phyloP scores from a whole-genome alignment of 306 rosid species.

The Rosa multiflora region DNA sequence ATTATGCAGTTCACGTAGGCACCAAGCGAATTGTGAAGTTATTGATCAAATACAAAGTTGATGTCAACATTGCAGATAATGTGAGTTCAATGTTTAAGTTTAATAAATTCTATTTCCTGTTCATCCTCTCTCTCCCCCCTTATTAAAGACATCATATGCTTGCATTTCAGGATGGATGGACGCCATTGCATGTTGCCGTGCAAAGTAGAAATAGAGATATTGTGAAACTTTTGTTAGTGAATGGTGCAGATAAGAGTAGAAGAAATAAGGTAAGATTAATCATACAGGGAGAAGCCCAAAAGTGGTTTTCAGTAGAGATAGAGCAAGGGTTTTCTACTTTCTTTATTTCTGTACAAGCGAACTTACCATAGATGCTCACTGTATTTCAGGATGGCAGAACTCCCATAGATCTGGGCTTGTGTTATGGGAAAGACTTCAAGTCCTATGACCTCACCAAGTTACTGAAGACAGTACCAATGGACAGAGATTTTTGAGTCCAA shows the following conservation, averaged over 20 bases:
- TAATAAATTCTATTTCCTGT: conserved; percentile 7
- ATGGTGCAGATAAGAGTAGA: conserved; percentile 75
- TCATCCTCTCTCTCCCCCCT: not conserved
- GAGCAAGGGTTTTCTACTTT: not conserved
- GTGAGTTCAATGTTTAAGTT: conserved; percentile 37
- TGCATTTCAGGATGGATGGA: conserved; percentile 83
- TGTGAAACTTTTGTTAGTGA: conserved; percentile 72
- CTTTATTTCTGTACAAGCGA: not conserved
- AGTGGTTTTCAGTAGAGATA: not conserved
- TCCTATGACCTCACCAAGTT: conserved; percentile 79
- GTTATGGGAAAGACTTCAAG: conserved; percentile 89
- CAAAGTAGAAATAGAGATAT: conserved; percentile 87
- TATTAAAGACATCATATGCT: not conserved
- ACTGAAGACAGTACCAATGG: conserved; percentile 53
- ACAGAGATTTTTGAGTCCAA: conserved; percentile 38
- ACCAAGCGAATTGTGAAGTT: conserved; percentile 81
- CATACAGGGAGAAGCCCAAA: not conserved
- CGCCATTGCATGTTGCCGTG: conserved; percentile 84
- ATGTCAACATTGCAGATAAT: conserved; percentile 73
- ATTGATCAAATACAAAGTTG: conserved; percentile 73
- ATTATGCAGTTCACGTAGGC: conserved; percentile 94
- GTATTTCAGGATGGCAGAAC: conserved; percentile 82
- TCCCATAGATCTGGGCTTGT: conserved; percentile 68
- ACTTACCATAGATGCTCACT: conserved; percentile 15
- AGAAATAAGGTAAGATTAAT: conserved; percentile 64